phyloP scores from a whole-genome alignment of 768 basidiomycete species.

The Russula sp. region DNA sequence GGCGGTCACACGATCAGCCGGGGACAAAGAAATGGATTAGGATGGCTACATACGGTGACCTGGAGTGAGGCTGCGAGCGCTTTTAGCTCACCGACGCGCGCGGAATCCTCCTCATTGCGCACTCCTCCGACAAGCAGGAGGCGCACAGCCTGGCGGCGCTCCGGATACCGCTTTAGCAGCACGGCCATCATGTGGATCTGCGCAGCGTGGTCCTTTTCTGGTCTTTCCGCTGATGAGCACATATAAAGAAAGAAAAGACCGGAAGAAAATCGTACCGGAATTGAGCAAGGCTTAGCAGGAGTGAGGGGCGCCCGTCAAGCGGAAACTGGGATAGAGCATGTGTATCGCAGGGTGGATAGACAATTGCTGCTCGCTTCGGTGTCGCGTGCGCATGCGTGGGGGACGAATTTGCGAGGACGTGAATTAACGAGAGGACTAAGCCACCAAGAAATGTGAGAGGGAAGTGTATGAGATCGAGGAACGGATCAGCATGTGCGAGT shows the following conservation, averaged over 20 bases:
- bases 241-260: background rate
- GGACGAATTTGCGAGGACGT: background rate
- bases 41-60: slow-evolving; percentile 46
- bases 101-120: slow-evolving; percentile 69
- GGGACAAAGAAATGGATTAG: slow-evolving; percentile 1
- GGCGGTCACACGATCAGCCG: background rate
- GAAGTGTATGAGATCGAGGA: slow-evolving; percentile 43
- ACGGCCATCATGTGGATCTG: slow-evolving; percentile 68
- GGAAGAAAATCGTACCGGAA: slow-evolving; percentile 61
- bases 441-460: slow-evolving; percentile 7
- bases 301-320: slow-evolving; percentile 47
- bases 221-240: slow-evolving; percentile 40
- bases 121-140: slow-evolving; percentile 82
- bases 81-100: slow-evolving; percentile 58
- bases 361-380: slow-evolving; percentile 40
- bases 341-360: slow-evolving; percentile 93
- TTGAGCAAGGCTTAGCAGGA: slow-evolving; percentile 86
- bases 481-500: slow-evolving; percentile 47
- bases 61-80: slow-evolving; percentile 53
- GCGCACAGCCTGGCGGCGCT: slow-evolving; percentile 39
- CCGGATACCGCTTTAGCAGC: slow-evolving; percentile 54
- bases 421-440: background rate
- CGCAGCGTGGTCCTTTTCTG: slow-evolving; percentile 88
- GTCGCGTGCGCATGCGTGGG: slow-evolving; percentile 2
- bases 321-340: slow-evolving; percentile 55